Conservation (phyloP, 257 asterid genomes). For the Solanum raphanifolium region DNA sequence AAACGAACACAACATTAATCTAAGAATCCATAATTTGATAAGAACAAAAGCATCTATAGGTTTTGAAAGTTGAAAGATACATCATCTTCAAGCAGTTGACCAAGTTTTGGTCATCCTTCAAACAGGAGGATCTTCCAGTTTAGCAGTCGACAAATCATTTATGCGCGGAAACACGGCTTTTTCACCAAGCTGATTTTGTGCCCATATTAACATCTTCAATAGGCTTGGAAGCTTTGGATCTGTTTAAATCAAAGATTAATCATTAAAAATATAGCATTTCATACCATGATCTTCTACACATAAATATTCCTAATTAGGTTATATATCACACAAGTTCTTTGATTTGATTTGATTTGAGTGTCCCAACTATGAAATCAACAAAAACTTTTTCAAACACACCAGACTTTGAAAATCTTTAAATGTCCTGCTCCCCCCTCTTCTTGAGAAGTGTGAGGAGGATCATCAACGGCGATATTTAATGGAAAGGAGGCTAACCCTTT, state of each 20-base stretch:
- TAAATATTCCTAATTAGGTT: background rate
- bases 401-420: background rate
- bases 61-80: background rate
- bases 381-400: background rate
- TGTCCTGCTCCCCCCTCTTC: background rate
- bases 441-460: background rate
- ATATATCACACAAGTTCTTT: too few species aligned
- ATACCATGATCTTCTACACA: background rate
- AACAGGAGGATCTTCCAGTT: conserved; percentile 62
- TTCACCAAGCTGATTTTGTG: conserved; percentile 65
- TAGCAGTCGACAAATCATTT: conserved; percentile 49
- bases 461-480: background rate
- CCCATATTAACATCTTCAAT: conserved; percentile 76
- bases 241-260: conserved; percentile 18
- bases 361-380: background rate
- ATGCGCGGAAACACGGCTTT: conserved; percentile 78
- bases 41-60: background rate
- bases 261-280: background rate
- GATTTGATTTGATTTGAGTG: too few species aligned
- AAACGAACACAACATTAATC: background rate
- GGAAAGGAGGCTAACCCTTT: conserved; percentile 47
- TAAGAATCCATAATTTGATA: background rate
- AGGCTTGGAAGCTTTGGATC: conserved; percentile 93
- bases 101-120: conserved; percentile 15
- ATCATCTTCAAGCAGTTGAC: background rate